Conservation (phyloP, 2,329 filamentous ascomycete species). For the Sporothrix sp. region DNA sequence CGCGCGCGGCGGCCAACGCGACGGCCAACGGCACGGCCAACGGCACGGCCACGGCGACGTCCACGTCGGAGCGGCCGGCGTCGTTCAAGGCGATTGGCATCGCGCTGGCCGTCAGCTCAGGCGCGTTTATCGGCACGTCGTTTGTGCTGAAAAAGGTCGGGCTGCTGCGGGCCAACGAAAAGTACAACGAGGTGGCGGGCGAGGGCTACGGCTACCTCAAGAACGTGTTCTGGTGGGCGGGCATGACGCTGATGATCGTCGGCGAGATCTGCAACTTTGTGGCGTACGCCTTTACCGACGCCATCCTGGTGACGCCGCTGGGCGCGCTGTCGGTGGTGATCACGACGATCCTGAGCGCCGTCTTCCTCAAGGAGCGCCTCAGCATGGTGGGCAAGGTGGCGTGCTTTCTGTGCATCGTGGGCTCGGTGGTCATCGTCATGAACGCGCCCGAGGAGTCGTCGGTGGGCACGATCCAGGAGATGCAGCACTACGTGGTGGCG, state of each 20-base stretch:
- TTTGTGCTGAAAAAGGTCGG: constrained; percentile 96
- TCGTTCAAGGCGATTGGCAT: constrained; percentile 82
- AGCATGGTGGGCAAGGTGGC: constrained; percentile 94
- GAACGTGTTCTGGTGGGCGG: constrained; percentile 88
- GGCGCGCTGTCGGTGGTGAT: constrained; percentile 89
- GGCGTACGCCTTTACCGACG: constrained; percentile 93
- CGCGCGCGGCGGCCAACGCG: constrained; percentile 25
- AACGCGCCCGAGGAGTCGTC: constrained; percentile 84
- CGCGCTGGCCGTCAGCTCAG: constrained; percentile 73
- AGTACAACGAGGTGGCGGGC: constrained; percentile 91
- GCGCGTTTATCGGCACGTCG: constrained; percentile 84
- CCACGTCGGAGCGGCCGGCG: constrained; percentile 29
- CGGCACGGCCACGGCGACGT: background rate
- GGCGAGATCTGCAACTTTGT: constrained; percentile 97
- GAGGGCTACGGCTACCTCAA: constrained; percentile 97
- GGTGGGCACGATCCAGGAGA: constrained; percentile 79
- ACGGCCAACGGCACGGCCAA: constrained; percentile 7
- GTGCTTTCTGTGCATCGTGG: constrained; percentile 90
- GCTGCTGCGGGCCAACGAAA: constrained; percentile 82
- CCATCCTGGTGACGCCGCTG: constrained; percentile 86
- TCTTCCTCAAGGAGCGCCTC: constrained; percentile 90
- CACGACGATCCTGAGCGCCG: constrained; percentile 79
- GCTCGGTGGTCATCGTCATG: constrained; percentile 85
- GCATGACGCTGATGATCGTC: constrained; percentile 94
- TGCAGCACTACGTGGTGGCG: constrained; percentile 77